Conservation (phyloP, 768 basidiomycete genomes). For the Trametes maxima region DNA sequence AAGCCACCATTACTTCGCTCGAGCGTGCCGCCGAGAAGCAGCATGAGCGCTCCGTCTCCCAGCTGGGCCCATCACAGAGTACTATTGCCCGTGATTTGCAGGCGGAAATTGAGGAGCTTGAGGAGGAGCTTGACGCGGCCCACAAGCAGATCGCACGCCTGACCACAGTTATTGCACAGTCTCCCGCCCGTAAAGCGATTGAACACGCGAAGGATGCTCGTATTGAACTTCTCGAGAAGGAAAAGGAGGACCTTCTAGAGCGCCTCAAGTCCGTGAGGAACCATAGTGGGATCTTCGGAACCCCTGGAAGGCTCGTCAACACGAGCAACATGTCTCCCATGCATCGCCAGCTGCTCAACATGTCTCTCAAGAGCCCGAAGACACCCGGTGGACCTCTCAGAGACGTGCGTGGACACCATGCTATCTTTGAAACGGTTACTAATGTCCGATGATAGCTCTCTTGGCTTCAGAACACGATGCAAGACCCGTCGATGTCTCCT, state of each 20-base stretch:
- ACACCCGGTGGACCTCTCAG: slow-evolving; percentile 78
- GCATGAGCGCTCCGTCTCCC: slow-evolving; percentile 30
- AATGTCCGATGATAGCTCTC: slow-evolving; percentile 53
- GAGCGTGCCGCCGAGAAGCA: slow-evolving; percentile 53
- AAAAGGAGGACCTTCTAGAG: slow-evolving; percentile 76
- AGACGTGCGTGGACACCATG: slow-evolving; percentile 55
- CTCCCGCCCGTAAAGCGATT: slow-evolving; percentile 75
- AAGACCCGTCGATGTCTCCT: slow-evolving; percentile 60
- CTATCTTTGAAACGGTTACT: slow-evolving; percentile 1
- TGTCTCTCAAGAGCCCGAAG: slow-evolving; percentile 69
- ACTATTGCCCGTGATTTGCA: slow-evolving; percentile 44
- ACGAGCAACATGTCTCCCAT: slow-evolving; percentile 72
- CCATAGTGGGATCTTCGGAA: slow-evolving; percentile 52
- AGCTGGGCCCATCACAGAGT: slow-evolving; percentile 30
- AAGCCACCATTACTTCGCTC: slow-evolving; percentile 50
- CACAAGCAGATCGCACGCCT: slow-evolving; percentile 75
- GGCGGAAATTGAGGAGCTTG: slow-evolving; percentile 63
- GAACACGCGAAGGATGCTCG: slow-evolving; percentile 75
- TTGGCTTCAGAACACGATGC: slow-evolving; percentile 66
- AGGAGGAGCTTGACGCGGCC: slow-evolving; percentile 76
- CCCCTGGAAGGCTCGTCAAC: slow-evolving; percentile 58
- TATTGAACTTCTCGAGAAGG: slow-evolving; percentile 74
- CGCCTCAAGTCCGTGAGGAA: slow-evolving; percentile 61
- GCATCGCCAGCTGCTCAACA: slow-evolving; percentile 68
- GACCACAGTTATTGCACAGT: slow-evolving; percentile 65